A percentile compares a stretch with the other conserved stretches of the same genome.
phyloP scores from a whole-genome alignment of 768 basidiomycete species.

The Calocera cornea region DNA sequence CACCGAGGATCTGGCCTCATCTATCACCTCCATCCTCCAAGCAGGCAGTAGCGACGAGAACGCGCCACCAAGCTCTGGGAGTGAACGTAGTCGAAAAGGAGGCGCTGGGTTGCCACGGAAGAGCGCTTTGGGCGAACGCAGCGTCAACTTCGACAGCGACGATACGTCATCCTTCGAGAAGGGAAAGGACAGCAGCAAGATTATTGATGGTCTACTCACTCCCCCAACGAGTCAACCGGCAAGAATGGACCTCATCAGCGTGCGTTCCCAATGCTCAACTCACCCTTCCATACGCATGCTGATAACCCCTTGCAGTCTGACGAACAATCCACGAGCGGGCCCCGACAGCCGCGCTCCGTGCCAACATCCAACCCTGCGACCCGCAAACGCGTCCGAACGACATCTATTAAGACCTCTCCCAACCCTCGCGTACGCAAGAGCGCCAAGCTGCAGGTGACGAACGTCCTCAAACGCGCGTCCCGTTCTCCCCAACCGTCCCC shows the following conservation, averaged over 20 bases:
- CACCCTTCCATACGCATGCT: neutral
- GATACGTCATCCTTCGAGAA: neutral
- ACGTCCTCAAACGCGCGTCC: neutral
- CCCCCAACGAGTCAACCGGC: neutral
- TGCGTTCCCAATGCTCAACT: neutral
- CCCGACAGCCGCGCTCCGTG: neutral
- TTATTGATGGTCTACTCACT: neutral
- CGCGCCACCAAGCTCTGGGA: neutral
- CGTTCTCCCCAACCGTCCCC: neutral
- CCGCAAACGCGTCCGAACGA: neutral
- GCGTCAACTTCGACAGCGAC: neutral
- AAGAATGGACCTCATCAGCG: neutral
- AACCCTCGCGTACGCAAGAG: neutral
- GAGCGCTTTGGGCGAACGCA: neutral
- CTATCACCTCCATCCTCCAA: neutral
- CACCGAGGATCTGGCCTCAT: neutral
- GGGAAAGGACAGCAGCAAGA: neutral
- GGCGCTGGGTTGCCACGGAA: neutral
- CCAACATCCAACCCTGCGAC: neutral
- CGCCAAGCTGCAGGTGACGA: neutral
- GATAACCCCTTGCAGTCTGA: neutral
- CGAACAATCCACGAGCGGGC: neutral
- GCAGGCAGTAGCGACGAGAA: neutral
- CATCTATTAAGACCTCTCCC: neutral
- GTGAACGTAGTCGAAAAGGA: neutral